Percentiles rank a stretch among this genome's conserved stretches.
phyloP scores from a whole-genome alignment of 352 stramenopile species.

The Globisporangium heterothallicum region DNA sequence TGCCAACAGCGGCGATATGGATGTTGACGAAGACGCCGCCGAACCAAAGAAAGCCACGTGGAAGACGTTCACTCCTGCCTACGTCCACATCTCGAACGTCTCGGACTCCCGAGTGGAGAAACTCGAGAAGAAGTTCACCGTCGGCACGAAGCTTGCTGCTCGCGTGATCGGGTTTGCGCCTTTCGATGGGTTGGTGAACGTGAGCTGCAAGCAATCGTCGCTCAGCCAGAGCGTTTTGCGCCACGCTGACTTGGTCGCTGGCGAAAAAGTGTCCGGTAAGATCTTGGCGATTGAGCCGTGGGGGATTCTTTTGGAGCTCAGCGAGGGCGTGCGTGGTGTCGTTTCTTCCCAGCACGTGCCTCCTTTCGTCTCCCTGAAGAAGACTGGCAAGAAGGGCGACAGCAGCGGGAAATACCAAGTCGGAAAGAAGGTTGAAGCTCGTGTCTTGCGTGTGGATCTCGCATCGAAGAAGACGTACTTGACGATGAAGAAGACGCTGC shows the following conservation, averaged over 20 bases:
- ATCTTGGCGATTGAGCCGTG: slow-evolving; percentile 79
- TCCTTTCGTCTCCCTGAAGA: slow-evolving; percentile 61
- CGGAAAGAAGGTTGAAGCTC: slow-evolving; percentile 69
- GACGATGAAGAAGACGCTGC: slow-evolving; percentile 84
- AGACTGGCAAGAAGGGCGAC: slow-evolving; percentile 50
- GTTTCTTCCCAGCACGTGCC: slow-evolving; percentile 74
- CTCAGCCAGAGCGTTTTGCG: slow-evolving; percentile 74
- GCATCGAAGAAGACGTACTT: slow-evolving; percentile 91
- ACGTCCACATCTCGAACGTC: slow-evolving; percentile 88
- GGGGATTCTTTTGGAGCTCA: slow-evolving; percentile 83
- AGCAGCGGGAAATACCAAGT: slow-evolving; percentile 73
- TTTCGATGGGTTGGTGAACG: slow-evolving; percentile 81
- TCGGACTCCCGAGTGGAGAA: slow-evolving; percentile 81
- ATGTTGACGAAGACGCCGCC: slow-evolving; percentile 30
- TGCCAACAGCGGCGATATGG: slow-evolving; percentile 44
- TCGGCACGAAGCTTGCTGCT: slow-evolving; percentile 55
- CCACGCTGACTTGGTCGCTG: slow-evolving; percentile 70
- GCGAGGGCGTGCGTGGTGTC: slow-evolving; percentile 77
- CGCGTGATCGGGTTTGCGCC: slow-evolving; percentile 82
- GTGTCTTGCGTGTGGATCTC: slow-evolving; percentile 79
- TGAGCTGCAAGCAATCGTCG: slow-evolving; percentile 76
- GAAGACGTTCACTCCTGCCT: slow-evolving; percentile 77
- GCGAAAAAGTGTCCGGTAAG: slow-evolving; percentile 70
- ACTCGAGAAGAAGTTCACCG: slow-evolving; percentile 81
- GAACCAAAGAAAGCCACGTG: slow-evolving; percentile 50